Evolutionary conservation across 352 stramenopile species (phyloP).

Genomic region (Phytophthora pistaciae): DNA sequence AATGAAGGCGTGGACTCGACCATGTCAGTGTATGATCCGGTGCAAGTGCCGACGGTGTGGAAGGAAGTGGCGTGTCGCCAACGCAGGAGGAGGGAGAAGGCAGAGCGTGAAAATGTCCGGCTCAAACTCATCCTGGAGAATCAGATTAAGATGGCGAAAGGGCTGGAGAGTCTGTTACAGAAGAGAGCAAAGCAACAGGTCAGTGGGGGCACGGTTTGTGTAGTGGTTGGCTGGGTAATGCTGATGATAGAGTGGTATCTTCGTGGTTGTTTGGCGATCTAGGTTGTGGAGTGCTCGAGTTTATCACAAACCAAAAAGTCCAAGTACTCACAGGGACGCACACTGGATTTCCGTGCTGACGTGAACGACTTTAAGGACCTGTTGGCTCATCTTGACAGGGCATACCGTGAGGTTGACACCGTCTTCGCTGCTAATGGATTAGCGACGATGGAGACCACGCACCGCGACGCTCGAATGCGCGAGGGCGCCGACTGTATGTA

Average conservation of each 20-base stretch:
- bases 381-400: conserved; percentile 41
- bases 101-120: conserved; percentile 58
- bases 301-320: conserved; percentile 41
- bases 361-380: conserved; percentile 45
- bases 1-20: not conserved
- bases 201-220: not conserved
- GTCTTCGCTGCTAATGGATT: conserved; percentile 49
- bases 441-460: conserved; percentile 45
- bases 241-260: conserved; percentile 9
- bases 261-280: conserved; percentile 6
- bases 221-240: not conserved
- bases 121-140: conserved; percentile 62
- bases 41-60: conserved; percentile 38
- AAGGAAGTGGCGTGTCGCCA: conserved; percentile 50
- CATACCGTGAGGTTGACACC: conserved; percentile 45
- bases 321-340: conserved; percentile 48
- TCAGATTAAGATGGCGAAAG: conserved; percentile 43
- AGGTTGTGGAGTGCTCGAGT: conserved; percentile 40
- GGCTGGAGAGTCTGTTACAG: conserved; percentile 40
- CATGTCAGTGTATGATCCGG: conserved; percentile 29
- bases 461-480: conserved; percentile 49
- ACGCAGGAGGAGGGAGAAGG: conserved; percentile 46
- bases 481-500: conserved; percentile 51
- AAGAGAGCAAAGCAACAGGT: conserved; percentile 47
- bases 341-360: conserved; percentile 44